These are phyloP conservation scores for Candida coquimbonensis DNA, from an alignment of 805 yeast species.

Conservation along the genomic window DNA sequence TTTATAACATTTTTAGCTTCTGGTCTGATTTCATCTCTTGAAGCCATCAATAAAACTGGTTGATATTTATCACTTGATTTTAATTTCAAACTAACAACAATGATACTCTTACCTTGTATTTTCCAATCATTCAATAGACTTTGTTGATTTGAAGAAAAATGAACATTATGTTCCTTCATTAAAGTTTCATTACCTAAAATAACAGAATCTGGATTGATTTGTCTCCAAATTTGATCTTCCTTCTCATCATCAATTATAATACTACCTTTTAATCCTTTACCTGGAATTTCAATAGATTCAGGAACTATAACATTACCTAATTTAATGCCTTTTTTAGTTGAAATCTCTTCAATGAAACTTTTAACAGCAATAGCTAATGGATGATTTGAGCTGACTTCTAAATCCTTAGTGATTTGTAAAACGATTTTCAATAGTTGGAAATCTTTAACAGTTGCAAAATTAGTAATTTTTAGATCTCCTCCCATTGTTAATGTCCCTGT, in stretches of 20 bases:
- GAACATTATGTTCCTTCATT: constrained; percentile 40
- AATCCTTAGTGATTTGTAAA: constrained; percentile 44
- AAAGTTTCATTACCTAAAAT: constrained; percentile 57
- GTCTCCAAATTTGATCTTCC: constrained; percentile 25
- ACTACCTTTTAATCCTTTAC: constrained; percentile 50
- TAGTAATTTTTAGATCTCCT: constrained; percentile 52
- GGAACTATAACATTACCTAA: constrained; percentile 34
- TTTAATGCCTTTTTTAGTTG: constrained; percentile 9
- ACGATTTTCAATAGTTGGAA: constrained; percentile 13
- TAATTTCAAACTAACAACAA: constrained; percentile 43
- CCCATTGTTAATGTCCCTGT: constrained; percentile 70
- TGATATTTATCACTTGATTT: constrained; percentile 25
- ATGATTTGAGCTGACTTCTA: constrained; percentile 61
- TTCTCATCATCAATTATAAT: constrained; percentile 22
- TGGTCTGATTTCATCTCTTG: constrained; percentile 52
- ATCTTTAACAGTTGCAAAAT: constrained; percentile 29
- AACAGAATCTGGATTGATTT: constrained; percentile 29
- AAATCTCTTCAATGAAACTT: constrained; percentile 26
- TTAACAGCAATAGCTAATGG: constrained; percentile 60
- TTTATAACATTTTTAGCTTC: constrained; percentile 50
- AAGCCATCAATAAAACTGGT: constrained; percentile 44
- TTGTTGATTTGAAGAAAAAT: constrained; percentile 28
- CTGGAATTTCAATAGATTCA: constrained; percentile 46
- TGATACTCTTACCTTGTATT: constrained; percentile 53
- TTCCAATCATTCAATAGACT: constrained; percentile 47